phyloP scores from a whole-genome alignment of 2,329 filamentous ascomycete genomes.

The Paradendryphiella salina region DNA sequence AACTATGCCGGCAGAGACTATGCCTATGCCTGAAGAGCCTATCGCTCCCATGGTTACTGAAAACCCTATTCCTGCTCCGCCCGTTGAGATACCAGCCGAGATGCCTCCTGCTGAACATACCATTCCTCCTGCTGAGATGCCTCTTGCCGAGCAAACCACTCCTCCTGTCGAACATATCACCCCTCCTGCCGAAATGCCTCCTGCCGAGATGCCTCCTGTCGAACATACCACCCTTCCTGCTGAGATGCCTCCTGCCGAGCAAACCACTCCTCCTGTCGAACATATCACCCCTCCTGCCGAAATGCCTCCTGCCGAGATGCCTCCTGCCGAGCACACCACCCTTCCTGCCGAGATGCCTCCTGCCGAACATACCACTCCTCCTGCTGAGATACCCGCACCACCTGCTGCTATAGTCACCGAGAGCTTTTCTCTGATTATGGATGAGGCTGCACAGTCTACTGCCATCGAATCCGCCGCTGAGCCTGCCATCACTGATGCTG shows the following conservation, averaged over 20 bases:
- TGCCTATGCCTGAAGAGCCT: neutral
- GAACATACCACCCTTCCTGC: neutral
- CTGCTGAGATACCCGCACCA: constrained; percentile 6
- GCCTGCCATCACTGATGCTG: neutral
- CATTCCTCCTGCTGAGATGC: neutral
- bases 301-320: neutral
- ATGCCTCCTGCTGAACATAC: neutral
- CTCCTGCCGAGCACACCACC: neutral
- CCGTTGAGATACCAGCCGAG: constrained; percentile 1
- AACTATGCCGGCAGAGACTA: constrained; percentile 5
- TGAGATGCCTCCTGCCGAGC: neutral
- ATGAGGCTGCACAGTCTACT: constrained; percentile 1
- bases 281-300: neutral
- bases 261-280: neutral
- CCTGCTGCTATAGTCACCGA: constrained; percentile 11
- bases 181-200: neutral
- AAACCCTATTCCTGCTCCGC: neutral
- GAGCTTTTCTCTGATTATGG: constrained; percentile 16
- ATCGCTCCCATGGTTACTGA: constrained; percentile 2
- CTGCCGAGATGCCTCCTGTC: neutral
- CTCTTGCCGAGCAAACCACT: neutral
- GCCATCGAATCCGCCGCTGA: neutral
- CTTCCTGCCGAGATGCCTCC: constrained; percentile 2
- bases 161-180: neutral
- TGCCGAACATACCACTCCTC: neutral